phyloP scores from a whole-genome alignment of 2,329 filamentous ascomycete genomes.

The Didymella sp. region DNA sequence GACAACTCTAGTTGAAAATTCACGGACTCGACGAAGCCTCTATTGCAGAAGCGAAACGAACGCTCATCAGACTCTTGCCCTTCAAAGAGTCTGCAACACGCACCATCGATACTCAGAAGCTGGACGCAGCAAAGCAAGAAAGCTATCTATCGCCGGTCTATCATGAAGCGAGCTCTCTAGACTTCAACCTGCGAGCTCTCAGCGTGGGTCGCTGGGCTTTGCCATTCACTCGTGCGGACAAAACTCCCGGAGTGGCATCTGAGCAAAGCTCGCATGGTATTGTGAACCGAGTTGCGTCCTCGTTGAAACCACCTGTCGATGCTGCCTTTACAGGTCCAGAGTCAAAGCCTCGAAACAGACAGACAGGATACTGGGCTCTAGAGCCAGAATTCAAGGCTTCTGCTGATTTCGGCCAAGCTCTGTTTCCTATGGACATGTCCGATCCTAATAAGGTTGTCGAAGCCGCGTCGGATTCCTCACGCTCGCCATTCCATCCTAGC shows the following conservation, averaged over 20 bases:
- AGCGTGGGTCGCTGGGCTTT: conserved; percentile 39
- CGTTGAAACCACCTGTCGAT: conserved; percentile 8
- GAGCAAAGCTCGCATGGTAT: conserved; percentile 6
- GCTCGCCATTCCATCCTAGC: conserved; percentile 25
- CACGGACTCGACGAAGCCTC: conserved; percentile 33
- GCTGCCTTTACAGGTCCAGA: conserved; percentile 1
- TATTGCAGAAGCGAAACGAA: conserved; percentile 39
- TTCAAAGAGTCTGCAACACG: conserved; percentile 20
- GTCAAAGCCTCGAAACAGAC: conserved; percentile 7
- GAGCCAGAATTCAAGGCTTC: conserved; percentile 25
- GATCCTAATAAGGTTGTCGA: conserved; percentile 5
- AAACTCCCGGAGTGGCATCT: neutral
- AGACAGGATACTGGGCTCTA: conserved; percentile 24
- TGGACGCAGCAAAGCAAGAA: conserved; percentile 21
- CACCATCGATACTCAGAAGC: conserved; percentile 29
- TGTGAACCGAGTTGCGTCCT: conserved; percentile 5
- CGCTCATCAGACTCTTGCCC: conserved; percentile 38
- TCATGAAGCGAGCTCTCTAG: conserved; percentile 30
- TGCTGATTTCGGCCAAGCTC: conserved; percentile 35
- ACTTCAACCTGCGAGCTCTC: conserved; percentile 29
- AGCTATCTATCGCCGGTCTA: conserved; percentile 29
- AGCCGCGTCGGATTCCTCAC: conserved; percentile 5
- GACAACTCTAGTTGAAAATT: conserved; percentile 36
- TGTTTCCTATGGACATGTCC: conserved; percentile 29
- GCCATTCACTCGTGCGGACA: conserved; percentile 18